phyloP scores from a whole-genome alignment of 805 yeast species.

The Spathaspora girioi region DNA sequence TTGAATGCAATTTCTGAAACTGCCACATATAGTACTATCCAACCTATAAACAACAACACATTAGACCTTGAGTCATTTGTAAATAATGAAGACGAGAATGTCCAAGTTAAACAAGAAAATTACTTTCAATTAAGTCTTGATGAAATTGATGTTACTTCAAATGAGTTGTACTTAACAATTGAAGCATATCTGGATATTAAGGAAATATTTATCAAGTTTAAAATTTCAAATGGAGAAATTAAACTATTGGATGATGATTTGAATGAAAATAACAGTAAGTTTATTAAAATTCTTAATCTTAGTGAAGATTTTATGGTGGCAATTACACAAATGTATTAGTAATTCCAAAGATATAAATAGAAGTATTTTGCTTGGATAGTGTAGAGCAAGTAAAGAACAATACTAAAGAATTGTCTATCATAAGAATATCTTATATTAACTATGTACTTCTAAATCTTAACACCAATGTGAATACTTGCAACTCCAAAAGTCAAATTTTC shows the following conservation, averaged over 20 bases:
- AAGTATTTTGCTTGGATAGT: not conserved
- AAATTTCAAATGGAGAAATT: slow-evolving; percentile 29
- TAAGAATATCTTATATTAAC: not conserved
- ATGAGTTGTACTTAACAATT: slow-evolving; percentile 20
- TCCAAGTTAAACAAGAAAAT: not conserved
- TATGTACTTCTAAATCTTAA: slow-evolving; percentile 55
- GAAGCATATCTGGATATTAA: slow-evolving; percentile 12
- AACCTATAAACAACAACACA: slow-evolving; percentile 10
- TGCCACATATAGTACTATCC: slow-evolving; percentile 15
- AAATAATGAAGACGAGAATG: slow-evolving; percentile 13
- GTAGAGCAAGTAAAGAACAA: too few species aligned
- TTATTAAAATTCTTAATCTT: slow-evolving; percentile 23
- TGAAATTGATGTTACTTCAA: slow-evolving; percentile 21
- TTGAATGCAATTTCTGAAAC: slow-evolving; percentile 27
- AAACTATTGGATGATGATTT: slow-evolving; percentile 13
- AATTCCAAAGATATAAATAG: not conserved
- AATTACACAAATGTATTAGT: slow-evolving; percentile 4
- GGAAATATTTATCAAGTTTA: slow-evolving; percentile 16
- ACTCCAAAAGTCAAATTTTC: slow-evolving; percentile 93
- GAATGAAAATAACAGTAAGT: slow-evolving; percentile 17
- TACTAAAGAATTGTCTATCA: too few species aligned
- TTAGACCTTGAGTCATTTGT: slow-evolving; percentile 22
- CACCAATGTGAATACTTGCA: slow-evolving; percentile 94
- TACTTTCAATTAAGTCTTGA: slow-evolving; percentile 15
- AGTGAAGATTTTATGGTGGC: slow-evolving; percentile 27